phyloP scores from a whole-genome alignment of 495 filamentous ascomycete species.

The Ramalina intermedia region DNA sequence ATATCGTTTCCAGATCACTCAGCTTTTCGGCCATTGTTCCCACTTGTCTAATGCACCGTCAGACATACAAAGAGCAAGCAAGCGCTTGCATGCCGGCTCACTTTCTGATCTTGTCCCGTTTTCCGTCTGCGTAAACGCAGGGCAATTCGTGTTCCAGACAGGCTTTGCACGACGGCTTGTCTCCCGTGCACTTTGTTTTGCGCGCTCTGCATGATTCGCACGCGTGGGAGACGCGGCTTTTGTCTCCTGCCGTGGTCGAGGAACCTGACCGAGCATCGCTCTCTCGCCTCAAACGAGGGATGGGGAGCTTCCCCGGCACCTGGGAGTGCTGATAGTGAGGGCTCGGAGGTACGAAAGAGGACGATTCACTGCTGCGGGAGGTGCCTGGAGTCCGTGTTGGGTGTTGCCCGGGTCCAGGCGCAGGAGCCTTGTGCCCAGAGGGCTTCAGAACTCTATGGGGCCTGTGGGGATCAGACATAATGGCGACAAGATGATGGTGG shows the following conservation, averaged over 20 bases:
- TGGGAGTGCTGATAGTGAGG: too few relatives aligned
- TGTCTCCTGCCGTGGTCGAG: constrained; percentile 5
- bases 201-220: constrained; percentile 62
- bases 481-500: too few relatives aligned
- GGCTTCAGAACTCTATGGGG: too few relatives aligned
- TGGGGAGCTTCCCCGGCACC: constrained; percentile 26
- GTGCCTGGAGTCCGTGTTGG: too few relatives aligned
- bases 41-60: constrained; percentile 22
- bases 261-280: constrained; percentile 14
- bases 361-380: too few relatives aligned
- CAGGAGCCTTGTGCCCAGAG: too few relatives aligned
- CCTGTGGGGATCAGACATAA: too few relatives aligned
- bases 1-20: constrained; percentile 33
- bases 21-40: constrained; percentile 31
- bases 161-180: constrained; percentile 41
- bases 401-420: too few relatives aligned
- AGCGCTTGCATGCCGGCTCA: constrained; percentile 16
- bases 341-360: too few relatives aligned
- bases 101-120: constrained; percentile 43
- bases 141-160: constrained; percentile 35
- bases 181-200: constrained; percentile 49
- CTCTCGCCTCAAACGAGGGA: constrained; percentile 23
- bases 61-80: constrained; percentile 7
- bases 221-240: constrained; percentile 34
- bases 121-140: constrained; percentile 43